Evolutionary conservation across 192 early-diverging fungal species (phyloP).

Genomic region (Entrophospora sp.): DNA sequence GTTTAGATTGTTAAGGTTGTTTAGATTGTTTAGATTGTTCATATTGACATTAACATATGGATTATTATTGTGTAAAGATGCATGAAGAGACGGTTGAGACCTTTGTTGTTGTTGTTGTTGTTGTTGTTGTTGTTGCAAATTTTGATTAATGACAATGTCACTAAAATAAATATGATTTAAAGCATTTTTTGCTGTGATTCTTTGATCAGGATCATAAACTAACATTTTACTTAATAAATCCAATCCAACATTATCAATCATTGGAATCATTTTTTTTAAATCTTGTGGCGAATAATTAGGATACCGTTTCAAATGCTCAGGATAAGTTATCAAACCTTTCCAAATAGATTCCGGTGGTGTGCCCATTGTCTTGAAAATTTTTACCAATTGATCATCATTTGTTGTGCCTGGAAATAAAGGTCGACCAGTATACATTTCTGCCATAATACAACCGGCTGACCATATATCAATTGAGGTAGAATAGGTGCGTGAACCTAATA

Average conservation of each 20-base stretch:
- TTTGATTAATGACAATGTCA: no score
- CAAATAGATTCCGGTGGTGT: constrained; percentile 70
- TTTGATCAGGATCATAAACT: constrained; percentile 60
- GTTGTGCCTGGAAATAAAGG: constrained; percentile 76
- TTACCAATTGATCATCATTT: constrained; percentile 72
- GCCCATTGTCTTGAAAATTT: constrained; percentile 74
- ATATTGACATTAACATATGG: no score
- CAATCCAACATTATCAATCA: constrained; percentile 65
- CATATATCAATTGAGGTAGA: constrained; percentile 96
- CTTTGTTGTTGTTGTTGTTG: no score
- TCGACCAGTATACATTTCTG: constrained; percentile 75
- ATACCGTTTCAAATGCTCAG: constrained; percentile 66
- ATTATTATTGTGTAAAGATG: no score
- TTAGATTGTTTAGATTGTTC: no score
- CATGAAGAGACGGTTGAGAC: no score
- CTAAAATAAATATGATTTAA: constrained; percentile 56
- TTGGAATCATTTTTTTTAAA: constrained; percentile 59
- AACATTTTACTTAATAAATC: constrained; percentile 67
- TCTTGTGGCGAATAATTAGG: constrained; percentile 52
- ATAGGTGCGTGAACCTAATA: constrained; percentile 91
- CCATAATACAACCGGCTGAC: constrained; percentile 98
- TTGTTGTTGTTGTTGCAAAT: no score
- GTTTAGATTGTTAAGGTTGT: no score
- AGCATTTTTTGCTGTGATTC: constrained; percentile 59
- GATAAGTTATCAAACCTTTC: constrained; percentile 59